Evolutionary conservation across 805 yeast genomes (phyloP), one percentile per base, ranked within the genome.

Genomic region (Ascoidea rubescens): DNA sequence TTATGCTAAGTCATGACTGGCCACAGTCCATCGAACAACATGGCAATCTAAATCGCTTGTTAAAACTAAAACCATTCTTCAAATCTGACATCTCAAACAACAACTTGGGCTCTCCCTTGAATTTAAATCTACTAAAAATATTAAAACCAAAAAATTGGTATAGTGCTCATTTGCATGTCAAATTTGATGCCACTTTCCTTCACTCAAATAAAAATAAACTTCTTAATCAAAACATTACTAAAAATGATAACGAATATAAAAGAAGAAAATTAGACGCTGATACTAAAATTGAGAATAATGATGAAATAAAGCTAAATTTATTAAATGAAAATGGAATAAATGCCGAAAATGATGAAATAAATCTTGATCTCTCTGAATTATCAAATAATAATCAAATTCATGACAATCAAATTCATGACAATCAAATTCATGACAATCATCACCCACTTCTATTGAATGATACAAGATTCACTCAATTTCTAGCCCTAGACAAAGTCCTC

Each of bases 1-100:
- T 89, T 1, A 71, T 84, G 62, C 55, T 91, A 51, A 77, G 87
- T 37, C 99, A 93, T 65, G 99, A 93, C 68, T 93, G 99, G 99
- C 99, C 99, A 0, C 80, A 73, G 46, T 87, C 85, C 3, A 80
- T 90, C 7, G 84, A 75, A 47, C 66, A 77, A 5, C 67, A 75
- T 63, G 98, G 97, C 0, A 64, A 85, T 59, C 16, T 71, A n/a
- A 56, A 64, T 0, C 53, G 58, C 30, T 67, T 93, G 8, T 59
- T 91, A 30, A 60, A 62, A 31, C 57, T 59, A 10, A 93, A 93
- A 63, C 87, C 84, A 0, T 84, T 73, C 60, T 86, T 93, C 64
- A 70, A 67, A 54, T 59, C 60, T 1, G 98, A 91, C 64, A 74
- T 89, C 1, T 66, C 71, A 2, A 67, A 67, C 1, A 78, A 79